Base-by-base conservation (phyloP, 139 green algal species). In the Chlamydomonas sp. region DNA sequence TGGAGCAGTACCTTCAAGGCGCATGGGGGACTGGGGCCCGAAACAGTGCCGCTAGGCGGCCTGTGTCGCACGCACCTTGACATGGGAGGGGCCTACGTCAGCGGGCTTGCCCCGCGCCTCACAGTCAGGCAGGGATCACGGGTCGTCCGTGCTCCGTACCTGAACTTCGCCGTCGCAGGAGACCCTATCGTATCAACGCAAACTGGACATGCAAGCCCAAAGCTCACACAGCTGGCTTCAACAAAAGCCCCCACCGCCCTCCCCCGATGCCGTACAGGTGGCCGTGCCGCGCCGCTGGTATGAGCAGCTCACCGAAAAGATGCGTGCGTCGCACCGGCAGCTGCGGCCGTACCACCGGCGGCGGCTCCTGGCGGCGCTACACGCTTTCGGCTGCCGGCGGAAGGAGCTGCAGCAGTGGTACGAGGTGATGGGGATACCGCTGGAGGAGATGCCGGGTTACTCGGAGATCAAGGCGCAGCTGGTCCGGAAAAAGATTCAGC, bases 341-440 rank as follows among this genome's bases (percentile, higher is more conserved):
- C 61, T 87, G 83, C 83, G 83, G 4, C 83, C 83, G n/a, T 87
- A 87, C 74, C 83, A 87, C 71, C 72, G 73, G 9, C 83, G 83
- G 6, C 83, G 83, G n/a, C 63, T 87, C 62, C 71, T 87, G n/a
- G 20, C 10, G 49, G 83, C 72, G 6, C 83, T 87, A 20, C 20
- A 74, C 4, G 83, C 83, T 1, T 80, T 87, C 62, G 83, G 73
- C 60, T 12, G 4, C 67, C 18, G 14, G 20, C 66, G 72, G 62
- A 18, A 58, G 1, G 18, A 80, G 4, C 72, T 87, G 83, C 61
- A 18, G 12, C 5, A 7, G 14, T 87, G 72, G 72, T 86, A 67
- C 66, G 60, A 79, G 82, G 4, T 58, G 71, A 9, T 86, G 71
- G 9, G 69, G 0, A 49, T 86, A 12, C 82, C 82, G 60, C 71